These are phyloP conservation scores for Malus hybrid DNA, from an alignment of 331 rosid genomes.

Conservation along the genomic window DNA sequence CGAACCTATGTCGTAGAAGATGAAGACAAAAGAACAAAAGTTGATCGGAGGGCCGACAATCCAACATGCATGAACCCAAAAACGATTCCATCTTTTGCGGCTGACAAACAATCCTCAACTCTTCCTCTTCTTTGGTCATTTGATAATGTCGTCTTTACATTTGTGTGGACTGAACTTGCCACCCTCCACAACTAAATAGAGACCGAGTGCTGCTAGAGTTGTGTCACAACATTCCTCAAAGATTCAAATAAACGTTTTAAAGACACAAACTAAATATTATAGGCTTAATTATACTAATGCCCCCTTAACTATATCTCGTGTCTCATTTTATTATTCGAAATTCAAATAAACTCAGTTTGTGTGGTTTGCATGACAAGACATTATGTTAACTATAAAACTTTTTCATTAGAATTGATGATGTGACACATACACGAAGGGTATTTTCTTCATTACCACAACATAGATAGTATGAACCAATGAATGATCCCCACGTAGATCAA, in stretches of 20 bases:
- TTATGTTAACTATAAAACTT: no score
- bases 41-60: background rate
- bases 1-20: constrained; percentile 30
- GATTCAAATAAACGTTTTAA: background rate
- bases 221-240: background rate
- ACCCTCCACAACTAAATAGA: background rate
- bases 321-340: no score
- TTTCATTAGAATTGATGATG: background rate
- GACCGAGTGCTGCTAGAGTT: background rate
- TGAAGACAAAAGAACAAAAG: constrained; percentile 25
- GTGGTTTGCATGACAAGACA: no score
- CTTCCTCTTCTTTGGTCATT: background rate
- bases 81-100: constrained; percentile 24
- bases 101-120: constrained; percentile 23
- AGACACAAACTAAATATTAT: background rate
- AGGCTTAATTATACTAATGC: background rate
- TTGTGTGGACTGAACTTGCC: background rate
- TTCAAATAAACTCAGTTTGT: background rate
- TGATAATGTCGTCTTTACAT: background rate
- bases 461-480: no score
- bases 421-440: background rate
- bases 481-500: background rate
- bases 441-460: no score
- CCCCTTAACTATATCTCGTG: no score
- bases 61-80: constrained; percentile 22